A percentile compares a stretch with the other conserved stretches of the same genome.
These are phyloP conservation scores for Oropetium thomaeum DNA, from an alignment of 176 grass and related monocot genomes.

Conservation along the genomic window DNA sequence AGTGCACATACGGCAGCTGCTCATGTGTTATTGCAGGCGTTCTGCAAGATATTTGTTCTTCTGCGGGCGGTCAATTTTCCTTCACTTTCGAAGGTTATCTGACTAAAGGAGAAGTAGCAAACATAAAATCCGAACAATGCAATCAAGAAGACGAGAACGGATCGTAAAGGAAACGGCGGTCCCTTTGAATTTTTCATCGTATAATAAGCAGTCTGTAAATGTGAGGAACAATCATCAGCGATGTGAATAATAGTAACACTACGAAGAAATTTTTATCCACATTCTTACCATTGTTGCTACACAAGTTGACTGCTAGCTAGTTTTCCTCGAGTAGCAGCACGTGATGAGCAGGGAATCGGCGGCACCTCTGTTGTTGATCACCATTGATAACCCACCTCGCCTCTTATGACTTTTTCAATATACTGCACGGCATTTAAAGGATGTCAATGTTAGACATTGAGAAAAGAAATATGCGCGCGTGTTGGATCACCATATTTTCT, in stretches of 20 bases:
- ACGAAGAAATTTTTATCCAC: neutral
- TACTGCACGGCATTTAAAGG: conserved; percentile 6
- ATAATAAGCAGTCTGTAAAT: conserved; percentile 56
- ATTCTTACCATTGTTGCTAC: conserved; percentile 54
- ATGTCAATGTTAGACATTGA: neutral
- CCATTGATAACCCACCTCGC: conserved; percentile 25
- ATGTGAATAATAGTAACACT: neutral
- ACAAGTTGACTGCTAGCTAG: conserved; percentile 7
- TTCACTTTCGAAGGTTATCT: conserved; percentile 55
- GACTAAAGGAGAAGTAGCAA: conserved; percentile 73
- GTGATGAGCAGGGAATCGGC: conserved; percentile 1
- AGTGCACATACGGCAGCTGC: conserved; percentile 59
- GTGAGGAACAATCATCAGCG: neutral
- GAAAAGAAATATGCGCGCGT: neutral
- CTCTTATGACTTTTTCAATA: neutral
- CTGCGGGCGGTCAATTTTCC: neutral
- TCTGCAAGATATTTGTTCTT: conserved; percentile 30
- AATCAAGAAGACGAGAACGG: conserved; percentile 60
- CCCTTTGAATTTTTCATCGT: conserved; percentile 59
- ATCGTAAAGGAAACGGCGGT: conserved; percentile 46
- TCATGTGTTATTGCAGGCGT: conserved; percentile 34
- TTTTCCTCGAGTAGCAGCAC: neutral
- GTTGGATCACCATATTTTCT: too few relatives aligned
- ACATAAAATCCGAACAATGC: conserved; percentile 64
- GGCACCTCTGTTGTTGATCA: conserved; percentile 28